A percentile compares a stretch with the other conserved stretches of the same genome.
phyloP scores from a whole-genome alignment of 371 early-diverging fungal genomes.

The Mucor irregularis region DNA sequence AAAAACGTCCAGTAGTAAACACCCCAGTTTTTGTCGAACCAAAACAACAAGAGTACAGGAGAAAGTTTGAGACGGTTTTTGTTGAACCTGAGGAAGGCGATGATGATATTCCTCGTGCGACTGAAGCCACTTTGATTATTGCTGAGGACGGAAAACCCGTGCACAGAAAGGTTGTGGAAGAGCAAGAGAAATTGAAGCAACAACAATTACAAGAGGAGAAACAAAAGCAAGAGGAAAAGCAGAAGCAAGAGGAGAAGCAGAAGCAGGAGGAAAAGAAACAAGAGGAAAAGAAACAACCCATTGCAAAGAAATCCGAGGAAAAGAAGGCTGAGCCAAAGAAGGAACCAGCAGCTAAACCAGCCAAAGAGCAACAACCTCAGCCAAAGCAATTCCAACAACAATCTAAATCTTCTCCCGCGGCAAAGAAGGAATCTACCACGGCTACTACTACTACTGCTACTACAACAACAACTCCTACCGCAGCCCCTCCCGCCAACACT shows the following conservation, averaged over 20 bases:
- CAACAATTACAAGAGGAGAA: slow-evolving; percentile 20
- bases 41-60: background rate
- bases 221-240: slow-evolving; percentile 20
- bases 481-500: background rate
- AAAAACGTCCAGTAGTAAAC: slow-evolving; percentile 14
- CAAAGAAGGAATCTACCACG: slow-evolving; percentile 1
- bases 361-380: background rate
- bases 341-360: slow-evolving; percentile 11
- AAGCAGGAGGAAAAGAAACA: slow-evolving; percentile 6
- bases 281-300: slow-evolving; percentile 23
- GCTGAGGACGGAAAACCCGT: background rate
- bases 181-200: slow-evolving; percentile 5
- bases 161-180: background rate
- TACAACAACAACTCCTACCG: slow-evolving; percentile 9
- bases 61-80: background rate
- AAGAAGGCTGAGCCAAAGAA: slow-evolving; percentile 13
- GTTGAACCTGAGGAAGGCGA: background rate
- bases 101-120: background rate
- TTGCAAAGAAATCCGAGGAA: too few species aligned
- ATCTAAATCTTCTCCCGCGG: background rate
- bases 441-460: slow-evolving; percentile 20
- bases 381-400: background rate
- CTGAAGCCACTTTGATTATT: too few species aligned
- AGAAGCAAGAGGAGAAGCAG: slow-evolving; percentile 20
- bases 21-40: background rate